Conservation (phyloP, 345 rosid genomes). For the Gynandropsis gynandra region DNA sequence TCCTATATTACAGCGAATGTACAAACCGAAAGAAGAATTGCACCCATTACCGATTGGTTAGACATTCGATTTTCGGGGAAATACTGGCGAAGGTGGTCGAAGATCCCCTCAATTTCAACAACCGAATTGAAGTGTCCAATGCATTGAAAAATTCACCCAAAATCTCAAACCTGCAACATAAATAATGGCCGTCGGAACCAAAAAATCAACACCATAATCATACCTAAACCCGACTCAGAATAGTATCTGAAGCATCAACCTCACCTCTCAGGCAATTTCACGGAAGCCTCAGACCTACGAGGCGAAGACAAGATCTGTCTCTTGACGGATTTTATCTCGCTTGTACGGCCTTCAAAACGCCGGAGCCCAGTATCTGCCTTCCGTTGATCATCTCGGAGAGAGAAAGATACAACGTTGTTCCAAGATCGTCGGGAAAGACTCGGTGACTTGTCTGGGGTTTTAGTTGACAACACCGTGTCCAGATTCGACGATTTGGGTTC, state of each 20-base stretch:
- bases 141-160: constrained; percentile 50
- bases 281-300: constrained; percentile 7
- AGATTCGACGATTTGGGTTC: constrained; percentile 12
- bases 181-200: background rate
- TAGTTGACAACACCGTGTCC: constrained; percentile 20
- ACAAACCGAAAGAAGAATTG: background rate
- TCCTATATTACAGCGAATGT: background rate
- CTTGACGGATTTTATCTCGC: constrained; percentile 29
- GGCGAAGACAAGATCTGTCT: constrained; percentile 40
- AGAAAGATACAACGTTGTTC: constrained; percentile 28
- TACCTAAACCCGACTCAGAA: background rate
- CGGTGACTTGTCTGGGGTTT: constrained; percentile 43
- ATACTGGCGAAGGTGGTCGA: constrained; percentile 48
- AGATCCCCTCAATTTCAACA: constrained; percentile 52
- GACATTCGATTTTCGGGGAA: constrained; percentile 47
- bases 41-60: constrained; percentile 58
- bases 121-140: constrained; percentile 53
- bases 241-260: background rate
- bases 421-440: constrained; percentile 29
- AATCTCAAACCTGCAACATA: constrained; percentile 39
- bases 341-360: constrained; percentile 9
- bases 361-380: constrained; percentile 6
- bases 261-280: constrained; percentile 41
- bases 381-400: constrained; percentile 29
- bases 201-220: background rate